Evolutionary conservation across 208 protist genomes (phyloP), one percentile per base, ranked within the genome.

Genomic region (Acanthamoeba lenticulata): DNA sequence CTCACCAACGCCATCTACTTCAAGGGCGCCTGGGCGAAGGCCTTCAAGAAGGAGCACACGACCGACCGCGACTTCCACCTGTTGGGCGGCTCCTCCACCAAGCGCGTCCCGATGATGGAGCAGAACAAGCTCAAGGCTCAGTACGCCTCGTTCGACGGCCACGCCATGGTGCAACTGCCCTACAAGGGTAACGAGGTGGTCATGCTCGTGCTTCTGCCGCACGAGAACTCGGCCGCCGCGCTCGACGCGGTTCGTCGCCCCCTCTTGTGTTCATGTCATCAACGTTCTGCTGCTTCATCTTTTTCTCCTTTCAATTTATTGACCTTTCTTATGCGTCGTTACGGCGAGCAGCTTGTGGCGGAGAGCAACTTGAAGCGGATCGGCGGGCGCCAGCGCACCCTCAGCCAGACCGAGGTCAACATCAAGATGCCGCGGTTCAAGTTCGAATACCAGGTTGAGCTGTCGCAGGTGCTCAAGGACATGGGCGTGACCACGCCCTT

Each of bases 1-100:
- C 6, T 88, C 38, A 88, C 79, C 42, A 88, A 52, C 27, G 79
- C 79, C 7, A 57, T 88, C 21, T 38, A 88, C 47, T 88, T 88
- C 79, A 88, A 88, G 79, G 45, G n/a, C 45, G 7, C 7, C 24
- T 88, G 79, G 79, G 19, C 21, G 15, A 2, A 60, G 40, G 21
- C 24, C n/a, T 88, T 88, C 45, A 49, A 49, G 24, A 15, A 52
- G 24, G 24, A 88, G 7, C 49, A 27, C 13, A 88, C 79, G 5
- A n/a, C 11, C 27, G 15, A 62, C 4, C 21, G 13, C 40, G n/a
- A 5, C 17, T 88, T 88, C 79, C 29, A 88, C 29, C 24, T 32
- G 29, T 24, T 88, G 0, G 45, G 36, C 0, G n/a, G 36, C 38
- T 4, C 5, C 11, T 15, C 19, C 13, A n/a, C 21, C 4, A 7